Evolutionary conservation across 331 rosid species (phyloP).

Genomic region (Quercus phellos): DNA sequence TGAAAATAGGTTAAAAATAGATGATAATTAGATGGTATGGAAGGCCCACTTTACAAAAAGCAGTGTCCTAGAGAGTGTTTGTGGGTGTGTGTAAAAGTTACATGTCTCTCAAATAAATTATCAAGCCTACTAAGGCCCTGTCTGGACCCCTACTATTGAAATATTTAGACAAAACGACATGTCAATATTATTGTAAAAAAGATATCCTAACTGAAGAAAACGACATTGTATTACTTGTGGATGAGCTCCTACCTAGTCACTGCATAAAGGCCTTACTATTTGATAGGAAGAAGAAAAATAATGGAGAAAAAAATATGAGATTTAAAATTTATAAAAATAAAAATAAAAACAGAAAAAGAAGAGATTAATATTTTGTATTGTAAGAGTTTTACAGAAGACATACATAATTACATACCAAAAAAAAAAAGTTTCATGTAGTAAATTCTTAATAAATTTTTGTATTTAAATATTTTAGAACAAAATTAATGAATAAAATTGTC

Average conservation of each 20-base stretch:
- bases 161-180: slow-evolving; percentile 22
- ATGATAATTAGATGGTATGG: neutral
- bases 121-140: slow-evolving; percentile 23
- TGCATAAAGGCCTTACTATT: too few relatives aligned
- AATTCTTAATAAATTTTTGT: too few relatives aligned
- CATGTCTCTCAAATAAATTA: slow-evolving; percentile 18
- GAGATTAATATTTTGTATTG: too few relatives aligned
- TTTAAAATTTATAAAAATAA: too few relatives aligned
- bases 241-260: neutral
- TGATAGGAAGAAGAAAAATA: too few relatives aligned
- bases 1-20: slow-evolving; percentile 3
- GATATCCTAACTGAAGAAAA: neutral
- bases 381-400: too few relatives aligned
- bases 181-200: neutral
- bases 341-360: too few relatives aligned
- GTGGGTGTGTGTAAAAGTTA: slow-evolving; percentile 55
- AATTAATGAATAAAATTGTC: too few relatives aligned
- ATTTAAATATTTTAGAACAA: too few relatives aligned
- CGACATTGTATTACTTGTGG: neutral
- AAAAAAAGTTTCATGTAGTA: too few relatives aligned
- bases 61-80: neutral
- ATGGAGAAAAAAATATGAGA: too few relatives aligned
- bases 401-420: too few relatives aligned
- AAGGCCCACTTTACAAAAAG: slow-evolving; percentile 39
- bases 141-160: slow-evolving; percentile 40